Percentiles rank a stretch among this genome's conserved stretches.
phyloP scores from a whole-genome alignment of 768 basidiomycete genomes.

The Russula olivacea region DNA sequence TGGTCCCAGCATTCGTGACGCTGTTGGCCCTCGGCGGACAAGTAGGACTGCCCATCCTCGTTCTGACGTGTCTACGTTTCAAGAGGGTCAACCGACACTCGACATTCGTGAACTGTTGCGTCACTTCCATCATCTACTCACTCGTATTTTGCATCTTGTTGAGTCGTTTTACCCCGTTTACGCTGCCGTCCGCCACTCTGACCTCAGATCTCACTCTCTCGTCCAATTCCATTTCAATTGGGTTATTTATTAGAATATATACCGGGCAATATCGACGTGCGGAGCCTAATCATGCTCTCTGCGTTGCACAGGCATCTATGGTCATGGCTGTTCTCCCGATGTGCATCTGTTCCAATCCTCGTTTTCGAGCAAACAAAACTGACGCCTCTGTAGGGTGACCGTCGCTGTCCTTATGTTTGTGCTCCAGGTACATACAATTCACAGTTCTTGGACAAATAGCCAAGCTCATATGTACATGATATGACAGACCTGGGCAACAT shows the following conservation, averaged over 20 bases:
- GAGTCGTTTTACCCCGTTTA: conserved; percentile 27
- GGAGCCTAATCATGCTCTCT: conserved; percentile 34
- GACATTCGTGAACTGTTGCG: conserved; percentile 51
- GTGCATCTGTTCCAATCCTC: conserved; percentile 32
- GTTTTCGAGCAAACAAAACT: not conserved
- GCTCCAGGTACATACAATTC: conserved; percentile 31
- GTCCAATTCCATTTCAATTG: too few relatives aligned
- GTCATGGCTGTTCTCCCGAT: conserved; percentile 49
- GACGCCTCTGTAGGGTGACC: conserved; percentile 33
- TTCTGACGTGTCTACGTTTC: conserved; percentile 41
- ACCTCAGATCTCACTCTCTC: too few relatives aligned
- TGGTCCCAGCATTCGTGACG: conserved; percentile 39
- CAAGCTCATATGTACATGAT: not conserved
- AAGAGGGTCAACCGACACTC: conserved; percentile 43
- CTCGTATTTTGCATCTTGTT: conserved; percentile 47
- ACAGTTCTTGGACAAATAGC: not conserved
- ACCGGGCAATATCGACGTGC: conserved; percentile 28
- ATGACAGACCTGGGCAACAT: conserved; percentile 35
- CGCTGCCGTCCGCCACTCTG: not conserved
- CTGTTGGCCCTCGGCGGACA: conserved; percentile 50
- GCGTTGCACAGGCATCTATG: conserved; percentile 48
- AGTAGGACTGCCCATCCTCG: conserved; percentile 44
- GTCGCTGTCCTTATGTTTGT: conserved; percentile 40
- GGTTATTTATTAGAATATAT: conserved; percentile 33
- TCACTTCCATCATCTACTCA: conserved; percentile 53